Evolutionary conservation across 2,329 filamentous ascomycete species (phyloP).

Genomic region (Aspergillus luchuensis): DNA sequence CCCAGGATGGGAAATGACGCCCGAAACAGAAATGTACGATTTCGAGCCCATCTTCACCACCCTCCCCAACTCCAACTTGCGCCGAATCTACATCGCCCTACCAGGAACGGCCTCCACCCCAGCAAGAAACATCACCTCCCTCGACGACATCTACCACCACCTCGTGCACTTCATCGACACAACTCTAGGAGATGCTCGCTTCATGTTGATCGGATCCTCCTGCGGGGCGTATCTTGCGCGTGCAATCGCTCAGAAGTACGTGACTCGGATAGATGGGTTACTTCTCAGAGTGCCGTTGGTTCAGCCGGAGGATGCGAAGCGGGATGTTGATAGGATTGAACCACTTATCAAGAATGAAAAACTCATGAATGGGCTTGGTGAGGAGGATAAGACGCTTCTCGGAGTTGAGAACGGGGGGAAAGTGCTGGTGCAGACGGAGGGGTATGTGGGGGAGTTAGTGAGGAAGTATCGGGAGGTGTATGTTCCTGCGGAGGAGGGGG

Average conservation of each 20-base stretch:
- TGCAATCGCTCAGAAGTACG: constrained; percentile 30
- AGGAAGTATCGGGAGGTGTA: constrained; percentile 22
- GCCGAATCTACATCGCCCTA: constrained; percentile 33
- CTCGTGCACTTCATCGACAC: constrained; percentile 31
- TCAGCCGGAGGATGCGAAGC: constrained; percentile 25
- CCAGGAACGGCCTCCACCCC: constrained; percentile 34
- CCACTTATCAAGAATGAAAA: constrained; percentile 23
- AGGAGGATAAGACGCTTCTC: constrained; percentile 24
- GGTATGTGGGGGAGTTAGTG: constrained; percentile 26
- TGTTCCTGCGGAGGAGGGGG: constrained; percentile 21
- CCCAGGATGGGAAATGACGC: constrained; percentile 30
- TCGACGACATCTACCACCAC: constrained; percentile 31
- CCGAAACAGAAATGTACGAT: constrained; percentile 25
- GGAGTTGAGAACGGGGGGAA: constrained; percentile 9
- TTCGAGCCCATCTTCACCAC: constrained; percentile 33
- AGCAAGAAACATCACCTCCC: constrained; percentile 26
- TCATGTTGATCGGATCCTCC: constrained; percentile 31
- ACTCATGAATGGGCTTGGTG: neutral
- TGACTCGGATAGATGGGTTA: constrained; percentile 28
- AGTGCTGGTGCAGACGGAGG: constrained; percentile 30
- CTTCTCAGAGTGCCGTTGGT: constrained; percentile 32
- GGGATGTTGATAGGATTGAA: constrained; percentile 29
- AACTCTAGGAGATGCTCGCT: constrained; percentile 26
- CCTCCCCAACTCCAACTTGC: constrained; percentile 12
- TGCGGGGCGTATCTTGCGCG: constrained; percentile 34